Conservation (phyloP, 2,329 filamentous ascomycete genomes). For the Elsinoe australis region DNA sequence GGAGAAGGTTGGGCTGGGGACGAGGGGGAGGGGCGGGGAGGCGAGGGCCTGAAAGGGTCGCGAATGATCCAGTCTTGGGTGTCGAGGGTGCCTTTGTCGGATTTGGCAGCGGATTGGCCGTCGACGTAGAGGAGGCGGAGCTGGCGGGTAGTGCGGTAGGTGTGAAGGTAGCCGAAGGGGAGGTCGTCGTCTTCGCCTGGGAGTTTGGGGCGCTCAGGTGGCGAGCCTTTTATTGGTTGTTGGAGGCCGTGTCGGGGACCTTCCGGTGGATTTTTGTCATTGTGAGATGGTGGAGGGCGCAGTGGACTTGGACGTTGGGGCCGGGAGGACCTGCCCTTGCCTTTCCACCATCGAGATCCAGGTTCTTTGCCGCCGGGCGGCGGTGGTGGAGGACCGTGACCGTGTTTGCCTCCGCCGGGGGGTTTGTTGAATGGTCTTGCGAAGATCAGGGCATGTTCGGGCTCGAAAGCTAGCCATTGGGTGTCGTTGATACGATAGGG, state of each 20-base stretch:
- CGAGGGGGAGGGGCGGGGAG: too few species aligned
- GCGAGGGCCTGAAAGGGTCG: neutral
- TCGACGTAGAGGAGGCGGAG: slow-evolving; percentile 61
- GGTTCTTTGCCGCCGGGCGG: too few species aligned
- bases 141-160: slow-evolving; percentile 52
- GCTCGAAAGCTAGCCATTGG: slow-evolving; percentile 71
- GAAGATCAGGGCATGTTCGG: slow-evolving; percentile 64
- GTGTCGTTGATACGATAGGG: slow-evolving; percentile 44
- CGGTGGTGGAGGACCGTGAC: too few species aligned
- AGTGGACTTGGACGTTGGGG: neutral
- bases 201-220: neutral
- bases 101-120: slow-evolving; percentile 62
- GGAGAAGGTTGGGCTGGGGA: too few species aligned
- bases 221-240: too few species aligned
- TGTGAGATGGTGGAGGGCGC: neutral
- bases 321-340: too few species aligned
- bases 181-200: neutral
- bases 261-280: neutral
- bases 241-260: too few species aligned
- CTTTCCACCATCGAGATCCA: too few species aligned
- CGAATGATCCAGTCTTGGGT: slow-evolving; percentile 57
- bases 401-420: slow-evolving; percentile 2
- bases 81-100: slow-evolving; percentile 57
- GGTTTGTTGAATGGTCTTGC: slow-evolving; percentile 34
- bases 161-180: slow-evolving; percentile 54